phyloP scores from a whole-genome alignment of 768 basidiomycete genomes.

The Pluteus cervinus region DNA sequence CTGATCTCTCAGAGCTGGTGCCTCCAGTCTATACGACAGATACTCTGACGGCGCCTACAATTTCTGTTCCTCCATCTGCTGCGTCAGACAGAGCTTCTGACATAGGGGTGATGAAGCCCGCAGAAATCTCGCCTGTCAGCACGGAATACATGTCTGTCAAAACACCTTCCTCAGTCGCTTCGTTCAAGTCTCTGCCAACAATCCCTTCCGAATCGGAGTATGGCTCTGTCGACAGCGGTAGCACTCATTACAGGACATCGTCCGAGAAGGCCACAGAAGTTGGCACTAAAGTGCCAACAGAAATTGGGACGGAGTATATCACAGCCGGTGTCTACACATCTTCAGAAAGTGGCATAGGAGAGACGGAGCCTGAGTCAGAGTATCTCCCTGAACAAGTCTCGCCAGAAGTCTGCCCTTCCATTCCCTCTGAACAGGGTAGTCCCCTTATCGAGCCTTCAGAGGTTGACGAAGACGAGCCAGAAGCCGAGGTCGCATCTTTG shows the following conservation, averaged over 20 bases:
- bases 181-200: constrained; percentile 25
- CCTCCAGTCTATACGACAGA: constrained; percentile 20
- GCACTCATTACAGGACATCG: constrained; percentile 15
- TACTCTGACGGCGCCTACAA: constrained; percentile 26
- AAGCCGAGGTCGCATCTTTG: no score
- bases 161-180: constrained; percentile 32
- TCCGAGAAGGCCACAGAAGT: no score
- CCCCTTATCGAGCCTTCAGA: no score
- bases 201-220: constrained; percentile 31
- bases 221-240: constrained; percentile 41
- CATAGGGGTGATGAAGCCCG: constrained; percentile 30
- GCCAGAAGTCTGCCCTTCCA: no score
- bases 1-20: constrained; percentile 40
- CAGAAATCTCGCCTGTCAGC: constrained; percentile 43
- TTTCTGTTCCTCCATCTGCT: constrained; percentile 23
- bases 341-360: no score
- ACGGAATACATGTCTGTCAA: constrained; percentile 42
- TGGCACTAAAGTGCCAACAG: no score
- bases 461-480: no score
- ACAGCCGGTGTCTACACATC: constrained; percentile 46
- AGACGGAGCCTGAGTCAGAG: no score
- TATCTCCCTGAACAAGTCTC: no score
- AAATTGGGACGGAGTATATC: constrained; percentile 43
- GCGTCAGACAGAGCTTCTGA: constrained; percentile 25
- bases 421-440: no score